Percentiles rank a stretch among this genome's conserved stretches.
Evolutionary conservation across 305 asterid genomes (phyloP).

Genomic region (Andrographis paniculata): DNA sequence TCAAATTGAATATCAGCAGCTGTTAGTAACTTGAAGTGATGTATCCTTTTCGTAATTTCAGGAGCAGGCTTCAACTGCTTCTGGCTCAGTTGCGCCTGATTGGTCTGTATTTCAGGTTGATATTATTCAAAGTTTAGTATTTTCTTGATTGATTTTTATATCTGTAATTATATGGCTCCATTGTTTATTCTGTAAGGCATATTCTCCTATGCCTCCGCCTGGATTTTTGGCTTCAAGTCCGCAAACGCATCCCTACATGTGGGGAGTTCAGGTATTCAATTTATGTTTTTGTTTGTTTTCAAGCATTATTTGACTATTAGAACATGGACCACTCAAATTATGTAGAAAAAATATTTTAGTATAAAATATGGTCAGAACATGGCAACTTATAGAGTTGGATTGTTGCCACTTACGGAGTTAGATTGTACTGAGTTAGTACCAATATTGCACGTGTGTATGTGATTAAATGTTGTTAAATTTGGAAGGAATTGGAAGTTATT

Average conservation of each 20-base stretch:
- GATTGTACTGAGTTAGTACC: no score
- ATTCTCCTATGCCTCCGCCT: constrained; percentile 83
- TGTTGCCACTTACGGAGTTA: no score
- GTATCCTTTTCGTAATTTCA: no score
- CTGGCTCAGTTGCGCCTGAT: constrained; percentile 62
- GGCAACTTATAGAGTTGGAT: background rate
- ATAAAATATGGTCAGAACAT: no score
- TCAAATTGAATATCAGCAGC: background rate
- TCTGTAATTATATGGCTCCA: constrained; percentile 15
- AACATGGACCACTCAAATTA: constrained; percentile 4
- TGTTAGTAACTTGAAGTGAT: background rate
- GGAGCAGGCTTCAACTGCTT: constrained; percentile 66
- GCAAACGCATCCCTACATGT: constrained; percentile 90
- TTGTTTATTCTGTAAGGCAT: constrained; percentile 50
- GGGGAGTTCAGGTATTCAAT: constrained; percentile 91
- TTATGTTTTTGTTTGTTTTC: constrained; percentile 5
- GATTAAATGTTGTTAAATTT: no score
- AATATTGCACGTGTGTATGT: no score
- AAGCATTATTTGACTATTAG: constrained; percentile 2
- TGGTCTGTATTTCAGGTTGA: constrained; percentile 94
- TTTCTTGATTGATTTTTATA: constrained; percentile 14
- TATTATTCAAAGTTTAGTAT: constrained; percentile 9
- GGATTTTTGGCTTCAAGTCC: constrained; percentile 85
- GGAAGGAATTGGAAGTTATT: no score
- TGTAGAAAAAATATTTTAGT: background rate